phyloP scores from a whole-genome alignment of 2,329 filamentous ascomycete species.

The Pestalotiopsis sp. region DNA sequence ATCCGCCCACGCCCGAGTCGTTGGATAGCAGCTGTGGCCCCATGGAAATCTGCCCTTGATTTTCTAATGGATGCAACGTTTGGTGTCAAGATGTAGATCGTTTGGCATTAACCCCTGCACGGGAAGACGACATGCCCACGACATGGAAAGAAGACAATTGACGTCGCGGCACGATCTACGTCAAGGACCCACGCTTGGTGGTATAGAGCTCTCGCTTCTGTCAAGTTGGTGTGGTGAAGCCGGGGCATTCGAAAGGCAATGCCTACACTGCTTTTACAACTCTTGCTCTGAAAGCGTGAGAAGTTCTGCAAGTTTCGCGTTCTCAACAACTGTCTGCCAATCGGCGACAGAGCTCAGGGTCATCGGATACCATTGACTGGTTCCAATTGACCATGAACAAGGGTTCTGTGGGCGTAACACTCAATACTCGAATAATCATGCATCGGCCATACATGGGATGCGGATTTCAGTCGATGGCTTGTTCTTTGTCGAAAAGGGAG shows the following conservation, averaged over 20 bases:
- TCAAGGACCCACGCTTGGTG: no score
- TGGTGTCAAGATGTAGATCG: no score
- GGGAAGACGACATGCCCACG: not conserved
- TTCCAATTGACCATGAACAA: no score
- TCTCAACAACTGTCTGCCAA: no score
- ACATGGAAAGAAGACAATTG: not conserved
- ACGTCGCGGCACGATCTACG: no score
- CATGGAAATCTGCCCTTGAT: conserved; percentile 8
- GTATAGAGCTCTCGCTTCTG: no score
- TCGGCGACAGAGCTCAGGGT: not conserved
- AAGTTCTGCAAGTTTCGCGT: not conserved
- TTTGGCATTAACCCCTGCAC: no score
- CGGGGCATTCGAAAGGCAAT: not conserved
- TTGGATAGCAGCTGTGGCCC: conserved; percentile 11
- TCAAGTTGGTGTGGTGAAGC: no score
- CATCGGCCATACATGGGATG: no score
- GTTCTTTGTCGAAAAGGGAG: not conserved
- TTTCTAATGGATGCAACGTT: no score
- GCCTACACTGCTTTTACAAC: not conserved
- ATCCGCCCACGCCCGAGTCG: conserved; percentile 18
- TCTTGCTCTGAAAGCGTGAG: not conserved
- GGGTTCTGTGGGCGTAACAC: no score
- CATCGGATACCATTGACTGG: not conserved
- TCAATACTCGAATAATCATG: no score
- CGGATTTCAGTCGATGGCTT: not conserved